Percentiles rank a stretch among this genome's conserved stretches.
These are phyloP conservation scores for Medicago lupulina DNA, from an alignment of 306 rosid species.

Conservation along the genomic window DNA sequence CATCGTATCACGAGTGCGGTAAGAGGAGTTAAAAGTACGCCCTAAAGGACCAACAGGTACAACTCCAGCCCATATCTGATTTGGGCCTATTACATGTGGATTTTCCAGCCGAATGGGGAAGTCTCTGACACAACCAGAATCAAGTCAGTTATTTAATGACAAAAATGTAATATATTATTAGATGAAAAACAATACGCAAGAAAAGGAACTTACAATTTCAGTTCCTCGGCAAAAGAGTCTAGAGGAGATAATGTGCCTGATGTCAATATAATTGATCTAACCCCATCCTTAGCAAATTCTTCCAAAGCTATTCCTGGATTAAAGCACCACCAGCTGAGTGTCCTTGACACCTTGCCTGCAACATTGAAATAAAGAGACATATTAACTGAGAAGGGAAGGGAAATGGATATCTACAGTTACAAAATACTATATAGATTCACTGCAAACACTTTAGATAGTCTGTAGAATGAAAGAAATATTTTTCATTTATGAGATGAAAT, in stretches of 20 bases:
- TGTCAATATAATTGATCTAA: constrained; percentile 89
- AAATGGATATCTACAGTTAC: constrained; percentile 23
- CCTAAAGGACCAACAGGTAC: constrained; percentile 90
- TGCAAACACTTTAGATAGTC: constrained; percentile 34
- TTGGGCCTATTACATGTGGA: constrained; percentile 87
- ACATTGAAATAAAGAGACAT: constrained; percentile 39
- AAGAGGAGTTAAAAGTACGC: constrained; percentile 84
- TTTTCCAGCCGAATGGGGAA: constrained; percentile 91
- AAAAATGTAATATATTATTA: constrained; percentile 33
- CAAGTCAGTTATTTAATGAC: constrained; percentile 29
- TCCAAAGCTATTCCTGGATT: constrained; percentile 98
- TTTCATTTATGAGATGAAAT: constrained; percentile 29
- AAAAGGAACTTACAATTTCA: constrained; percentile 68
- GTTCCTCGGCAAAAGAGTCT: constrained; percentile 91
- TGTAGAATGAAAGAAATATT: constrained; percentile 29
- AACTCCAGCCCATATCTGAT: constrained; percentile 99
- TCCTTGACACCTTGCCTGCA: constrained; percentile 82
- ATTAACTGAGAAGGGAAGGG: constrained; percentile 38
- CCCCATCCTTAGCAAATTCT: constrained; percentile 63
- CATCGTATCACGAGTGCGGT: constrained; percentile 71
- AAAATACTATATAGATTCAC: constrained; percentile 14
- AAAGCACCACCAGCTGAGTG: constrained; percentile 99
- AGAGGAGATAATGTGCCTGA: constrained; percentile 94
- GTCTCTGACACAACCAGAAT: constrained; percentile 63
- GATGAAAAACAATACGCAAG: constrained; percentile 36